Evolutionary conservation across 1,139 yeast genomes (phyloP).

Genomic region (Taphrina populina): DNA sequence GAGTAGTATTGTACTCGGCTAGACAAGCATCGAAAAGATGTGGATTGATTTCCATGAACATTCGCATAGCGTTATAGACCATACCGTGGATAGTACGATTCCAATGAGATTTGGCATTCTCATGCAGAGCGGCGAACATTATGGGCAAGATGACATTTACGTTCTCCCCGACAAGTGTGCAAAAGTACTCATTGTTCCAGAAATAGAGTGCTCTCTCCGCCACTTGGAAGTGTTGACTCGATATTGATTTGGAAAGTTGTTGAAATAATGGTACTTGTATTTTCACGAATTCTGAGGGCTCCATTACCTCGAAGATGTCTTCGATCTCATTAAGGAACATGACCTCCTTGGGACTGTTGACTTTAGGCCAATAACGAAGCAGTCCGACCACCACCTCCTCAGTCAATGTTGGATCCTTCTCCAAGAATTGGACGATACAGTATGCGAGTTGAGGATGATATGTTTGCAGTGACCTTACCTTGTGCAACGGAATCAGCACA

Average conservation of each 20-base stretch:
- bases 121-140: constrained; percentile 84
- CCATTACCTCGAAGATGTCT: constrained; percentile 94
- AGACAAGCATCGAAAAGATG: constrained; percentile 89
- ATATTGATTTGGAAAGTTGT: constrained; percentile 88
- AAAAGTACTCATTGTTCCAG: constrained; percentile 93
- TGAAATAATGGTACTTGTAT: constrained; percentile 92
- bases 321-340: constrained; percentile 94
- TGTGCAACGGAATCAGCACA: constrained; percentile 89
- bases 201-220: constrained; percentile 91
- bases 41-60: constrained; percentile 91
- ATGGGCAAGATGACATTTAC: constrained; percentile 92
- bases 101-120: constrained; percentile 69
- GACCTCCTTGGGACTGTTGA: constrained; percentile 90
- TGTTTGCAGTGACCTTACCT: constrained; percentile 78
- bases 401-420: constrained; percentile 85
- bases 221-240: constrained; percentile 95
- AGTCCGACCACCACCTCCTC: constrained; percentile 95
- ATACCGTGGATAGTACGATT: constrained; percentile 87
- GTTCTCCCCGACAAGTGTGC: constrained; percentile 80
- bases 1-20: constrained; percentile 70
- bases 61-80: constrained; percentile 86
- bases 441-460: constrained; percentile 97
- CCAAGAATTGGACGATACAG: constrained; percentile 93
- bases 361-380: constrained; percentile 94
- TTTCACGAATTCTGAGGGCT: constrained; percentile 85